phyloP scores from a whole-genome alignment of 768 basidiomycete genomes.

The Mrakia frigida region DNA sequence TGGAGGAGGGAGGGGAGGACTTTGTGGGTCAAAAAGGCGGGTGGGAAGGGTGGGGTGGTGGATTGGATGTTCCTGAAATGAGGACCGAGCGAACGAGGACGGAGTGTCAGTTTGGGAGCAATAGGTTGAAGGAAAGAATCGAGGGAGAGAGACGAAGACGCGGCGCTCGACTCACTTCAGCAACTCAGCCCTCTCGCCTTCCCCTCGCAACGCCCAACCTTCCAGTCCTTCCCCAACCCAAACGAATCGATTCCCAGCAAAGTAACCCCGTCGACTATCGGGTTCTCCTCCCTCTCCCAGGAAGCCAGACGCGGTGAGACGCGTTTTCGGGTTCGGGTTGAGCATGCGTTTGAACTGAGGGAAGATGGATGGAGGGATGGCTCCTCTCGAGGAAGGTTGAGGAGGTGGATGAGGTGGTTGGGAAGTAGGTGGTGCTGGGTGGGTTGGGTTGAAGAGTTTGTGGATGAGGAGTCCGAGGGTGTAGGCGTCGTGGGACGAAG shows the following conservation, averaged over 20 bases:
- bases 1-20: conserved; percentile 74
- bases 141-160: background rate
- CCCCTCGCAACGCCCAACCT: conserved; percentile 71
- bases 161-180: conserved; percentile 55
- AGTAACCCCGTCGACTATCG: conserved; percentile 60
- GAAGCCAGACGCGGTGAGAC: conserved; percentile 70
- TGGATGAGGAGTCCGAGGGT: conserved; percentile 81
- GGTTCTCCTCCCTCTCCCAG: conserved; percentile 67
- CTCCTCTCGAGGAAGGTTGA: conserved; percentile 65
- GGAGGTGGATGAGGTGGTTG: conserved; percentile 74
- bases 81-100: too few species aligned
- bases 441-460: conserved; percentile 76
- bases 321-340: conserved; percentile 76
- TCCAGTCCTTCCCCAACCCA: conserved; percentile 80
- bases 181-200: conserved; percentile 68
- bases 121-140: too few species aligned
- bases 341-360: conserved; percentile 78
- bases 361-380: conserved; percentile 70
- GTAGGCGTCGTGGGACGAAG: conserved; percentile 75
- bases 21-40: conserved; percentile 74
- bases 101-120: too few species aligned
- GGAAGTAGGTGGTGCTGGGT: conserved; percentile 57
- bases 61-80: conserved; percentile 62
- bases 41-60: conserved; percentile 70
- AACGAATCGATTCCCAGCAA: conserved; percentile 71